Base-by-base conservation (phyloP, 306 rosid species). In the Prunus dulcis region DNA sequence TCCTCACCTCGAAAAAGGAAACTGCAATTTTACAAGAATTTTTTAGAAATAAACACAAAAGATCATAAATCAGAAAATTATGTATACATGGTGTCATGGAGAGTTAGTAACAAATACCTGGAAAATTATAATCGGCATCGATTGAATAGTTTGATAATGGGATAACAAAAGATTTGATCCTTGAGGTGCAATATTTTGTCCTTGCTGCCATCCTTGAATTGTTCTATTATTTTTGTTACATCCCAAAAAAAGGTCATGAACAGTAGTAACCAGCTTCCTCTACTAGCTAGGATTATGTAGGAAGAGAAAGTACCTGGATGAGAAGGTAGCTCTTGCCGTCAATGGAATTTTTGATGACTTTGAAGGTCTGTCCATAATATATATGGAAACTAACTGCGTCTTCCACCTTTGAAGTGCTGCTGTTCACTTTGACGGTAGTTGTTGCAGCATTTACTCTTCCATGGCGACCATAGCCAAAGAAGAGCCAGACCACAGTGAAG, bases 321-420 rank as follows among this genome's bases (percentile, higher is more conserved):
- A 94, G 98, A 82, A 94, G 96, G 72, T 94, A 94, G 85, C 97
- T 94, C 75, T 84, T 93, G 74, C 93, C 96, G 82, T 94, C 98
- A 60, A 86, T 74, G 75, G 88, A 74, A 78, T 94, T 92, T 84
- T 94, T 94, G 66, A 94, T 94, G 81, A 94, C 98, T 79, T 92
- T 94, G 84, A 94, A 94, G 71, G 94, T 82, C 83, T 90, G 95
- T 23, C 98, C 97, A 60, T 94, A 94, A 79, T 94, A 94, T 71
- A 94, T 85, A 76, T 86, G 94, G 56, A 94, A 94, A 78, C 80
- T 85, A 2, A 76, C 81, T 12, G 98, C 98, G 75, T 86, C 93
- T 84, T 90, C 96, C 75, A 90, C 97, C 84, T 89, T 94, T 13
- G 98, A 85, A 45, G 19, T 60, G 11, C 87, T 82, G 66, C n/a